Conservation (phyloP, 148 eudicot species). For the Pharnaceum exiguum region DNA sequence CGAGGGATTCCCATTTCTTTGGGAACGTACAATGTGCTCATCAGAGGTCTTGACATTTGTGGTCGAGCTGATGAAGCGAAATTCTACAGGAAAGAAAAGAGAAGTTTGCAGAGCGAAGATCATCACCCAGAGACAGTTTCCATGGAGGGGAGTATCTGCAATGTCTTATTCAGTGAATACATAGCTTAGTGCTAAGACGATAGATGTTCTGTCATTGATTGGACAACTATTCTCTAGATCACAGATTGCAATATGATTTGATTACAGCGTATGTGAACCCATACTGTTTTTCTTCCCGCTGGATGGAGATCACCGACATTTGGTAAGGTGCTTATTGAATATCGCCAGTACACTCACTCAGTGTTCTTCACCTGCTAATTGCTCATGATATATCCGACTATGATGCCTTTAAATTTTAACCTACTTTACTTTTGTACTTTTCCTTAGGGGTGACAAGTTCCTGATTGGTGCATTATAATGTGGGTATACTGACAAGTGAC, state of each 20-base stretch:
- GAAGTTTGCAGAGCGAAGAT: constrained; percentile 27
- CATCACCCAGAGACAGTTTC: constrained; percentile 15
- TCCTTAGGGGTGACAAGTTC: constrained; percentile 9
- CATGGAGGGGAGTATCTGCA: constrained; percentile 43
- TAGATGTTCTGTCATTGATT: constrained; percentile 1
- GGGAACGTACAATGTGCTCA: constrained; percentile 54
- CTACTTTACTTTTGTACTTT: background rate
- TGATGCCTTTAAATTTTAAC: background rate
- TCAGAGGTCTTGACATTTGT: constrained; percentile 54
- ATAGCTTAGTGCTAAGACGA: background rate
- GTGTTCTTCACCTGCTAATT: background rate
- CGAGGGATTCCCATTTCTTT: constrained; percentile 30
- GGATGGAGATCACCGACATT: constrained; percentile 10
- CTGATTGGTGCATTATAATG: constrained; percentile 2
- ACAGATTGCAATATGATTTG: background rate
- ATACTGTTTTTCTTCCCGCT: constrained; percentile 17
- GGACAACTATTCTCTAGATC: constrained; percentile 1
- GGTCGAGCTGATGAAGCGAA: constrained; percentile 39
- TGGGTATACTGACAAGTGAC: background rate
- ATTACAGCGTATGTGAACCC: background rate
- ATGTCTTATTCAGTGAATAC: constrained; percentile 51
- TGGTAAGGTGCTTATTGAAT: constrained; percentile 12
- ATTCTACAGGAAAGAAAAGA: constrained; percentile 49
- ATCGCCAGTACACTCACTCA: no score
- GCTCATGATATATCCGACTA: constrained; percentile 6